These are phyloP conservation scores for Podospora anserina DNA, from an alignment of 495 filamentous ascomycete species.

Conservation along the genomic window DNA sequence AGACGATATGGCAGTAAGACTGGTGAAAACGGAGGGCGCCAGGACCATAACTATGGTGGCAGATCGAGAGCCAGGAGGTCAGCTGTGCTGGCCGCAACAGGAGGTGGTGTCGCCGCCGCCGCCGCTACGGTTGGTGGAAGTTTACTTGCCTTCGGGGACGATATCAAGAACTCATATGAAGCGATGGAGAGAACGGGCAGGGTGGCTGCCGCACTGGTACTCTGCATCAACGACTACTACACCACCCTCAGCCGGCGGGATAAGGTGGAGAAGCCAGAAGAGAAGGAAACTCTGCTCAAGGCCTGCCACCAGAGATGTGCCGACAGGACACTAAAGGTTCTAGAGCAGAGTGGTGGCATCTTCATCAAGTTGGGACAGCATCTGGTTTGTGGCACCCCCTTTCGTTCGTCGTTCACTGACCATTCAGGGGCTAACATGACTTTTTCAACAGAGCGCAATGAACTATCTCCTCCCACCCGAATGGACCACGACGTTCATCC, in stretches of 20 bases:
- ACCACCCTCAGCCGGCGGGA: constrained; percentile 69
- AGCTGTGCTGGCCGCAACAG: constrained; percentile 34
- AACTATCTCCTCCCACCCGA: constrained; percentile 90
- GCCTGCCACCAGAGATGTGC: constrained; percentile 93
- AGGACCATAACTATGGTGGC: constrained; percentile 9
- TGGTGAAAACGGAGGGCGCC: constrained; percentile 1
- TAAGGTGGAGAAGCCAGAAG: constrained; percentile 53
- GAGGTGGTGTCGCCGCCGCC: constrained; percentile 48
- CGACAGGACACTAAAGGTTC: constrained; percentile 69
- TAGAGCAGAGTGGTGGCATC: constrained; percentile 94
- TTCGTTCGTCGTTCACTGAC: background rate
- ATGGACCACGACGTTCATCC: constrained; percentile 96
- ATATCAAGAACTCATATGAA: constrained; percentile 67
- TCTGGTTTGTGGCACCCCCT: constrained; percentile 48
- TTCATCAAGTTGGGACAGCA: constrained; percentile 99
- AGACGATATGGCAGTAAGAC: constrained; percentile 32
- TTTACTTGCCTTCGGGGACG: constrained; percentile 65
- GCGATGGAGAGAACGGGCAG: constrained; percentile 74
- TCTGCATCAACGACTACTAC: constrained; percentile 92
- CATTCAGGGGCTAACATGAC: background rate
- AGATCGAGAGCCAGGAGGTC: constrained; percentile 19
- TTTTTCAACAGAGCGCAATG: constrained; percentile 67
- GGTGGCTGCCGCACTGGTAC: constrained; percentile 68
- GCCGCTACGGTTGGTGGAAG: constrained; percentile 33
- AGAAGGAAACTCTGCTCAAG: constrained; percentile 64